phyloP scores from a whole-genome alignment of 1,284 basidiomycete genomes.

The Grifola frondosa region DNA sequence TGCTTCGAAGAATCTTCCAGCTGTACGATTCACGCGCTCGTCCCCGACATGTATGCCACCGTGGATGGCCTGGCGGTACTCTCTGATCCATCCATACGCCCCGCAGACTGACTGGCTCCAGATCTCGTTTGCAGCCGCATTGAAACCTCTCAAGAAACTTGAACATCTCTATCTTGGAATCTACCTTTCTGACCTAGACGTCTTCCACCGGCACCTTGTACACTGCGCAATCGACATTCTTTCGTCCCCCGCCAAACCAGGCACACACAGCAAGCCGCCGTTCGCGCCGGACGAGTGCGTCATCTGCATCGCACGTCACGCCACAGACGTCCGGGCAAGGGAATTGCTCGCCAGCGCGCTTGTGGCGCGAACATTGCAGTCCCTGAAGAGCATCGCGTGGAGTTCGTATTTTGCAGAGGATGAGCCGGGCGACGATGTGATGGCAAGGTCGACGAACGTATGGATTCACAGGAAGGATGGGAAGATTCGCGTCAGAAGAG shows the following conservation, averaged over 20 bases:
- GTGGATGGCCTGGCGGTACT: conserved; percentile 51
- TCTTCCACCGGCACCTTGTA: conserved; percentile 33
- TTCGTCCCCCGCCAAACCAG: conserved; percentile 41
- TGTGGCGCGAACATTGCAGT: conserved; percentile 42
- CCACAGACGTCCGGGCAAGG: conserved; percentile 32
- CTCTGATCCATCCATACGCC: conserved; percentile 1
- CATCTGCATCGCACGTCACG: conserved; percentile 30
- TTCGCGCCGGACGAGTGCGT: conserved; percentile 36
- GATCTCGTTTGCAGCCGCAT: conserved; percentile 30
- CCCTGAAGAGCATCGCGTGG: conserved; percentile 49
- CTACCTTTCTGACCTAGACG: conserved; percentile 49
- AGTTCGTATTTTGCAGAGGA: conserved; percentile 47
- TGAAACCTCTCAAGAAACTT: conserved; percentile 44
- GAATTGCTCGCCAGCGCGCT: conserved; percentile 44
- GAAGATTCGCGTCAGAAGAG: conserved; percentile 41
- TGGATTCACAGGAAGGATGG: conserved; percentile 38
- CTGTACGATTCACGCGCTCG: conserved; percentile 58
- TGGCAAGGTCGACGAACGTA: conserved; percentile 33
- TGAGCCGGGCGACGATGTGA: conserved; percentile 21
- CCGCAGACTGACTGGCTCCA: too few relatives aligned
- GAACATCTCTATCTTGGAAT: conserved; percentile 56
- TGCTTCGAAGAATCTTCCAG: conserved; percentile 63
- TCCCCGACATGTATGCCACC: conserved; percentile 48
- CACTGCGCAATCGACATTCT: conserved; percentile 37
- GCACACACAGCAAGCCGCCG: conserved; percentile 24